A percentile compares a stretch with the other conserved stretches of the same genome.
These are phyloP conservation scores for Vigna reflexopilosa DNA, from an alignment of 306 rosid species.

Conservation along the genomic window DNA sequence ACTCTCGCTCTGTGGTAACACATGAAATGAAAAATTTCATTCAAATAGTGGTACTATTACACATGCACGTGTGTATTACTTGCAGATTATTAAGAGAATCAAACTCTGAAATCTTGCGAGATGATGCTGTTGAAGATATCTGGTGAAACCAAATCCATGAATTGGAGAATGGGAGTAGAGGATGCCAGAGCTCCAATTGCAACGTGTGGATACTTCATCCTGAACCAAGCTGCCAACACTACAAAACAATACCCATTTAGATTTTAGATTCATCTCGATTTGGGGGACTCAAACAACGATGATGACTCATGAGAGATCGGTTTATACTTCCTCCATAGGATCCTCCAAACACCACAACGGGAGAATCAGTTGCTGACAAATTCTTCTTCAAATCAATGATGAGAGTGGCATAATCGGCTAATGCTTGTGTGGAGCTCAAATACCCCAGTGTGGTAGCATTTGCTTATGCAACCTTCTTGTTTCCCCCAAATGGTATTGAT, in stretches of 20 bases:
- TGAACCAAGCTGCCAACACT: slow-evolving; percentile 95
- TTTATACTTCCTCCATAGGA: slow-evolving; percentile 90
- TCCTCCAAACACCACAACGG: slow-evolving; percentile 89
- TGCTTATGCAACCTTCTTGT: slow-evolving; percentile 53
- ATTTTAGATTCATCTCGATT: background rate
- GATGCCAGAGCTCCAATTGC: slow-evolving; percentile 89
- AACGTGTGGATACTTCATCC: slow-evolving; percentile 82
- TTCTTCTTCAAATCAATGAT: slow-evolving; percentile 72
- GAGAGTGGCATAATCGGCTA: slow-evolving; percentile 89
- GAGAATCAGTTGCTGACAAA: slow-evolving; percentile 66
- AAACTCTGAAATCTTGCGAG: slow-evolving; percentile 78
- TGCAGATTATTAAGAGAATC: slow-evolving; percentile 11
- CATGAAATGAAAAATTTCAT: background rate
- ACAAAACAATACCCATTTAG: slow-evolving; percentile 19
- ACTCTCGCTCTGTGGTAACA: slow-evolving; percentile 66
- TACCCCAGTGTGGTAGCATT: slow-evolving; percentile 72
- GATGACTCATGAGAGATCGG: background rate
- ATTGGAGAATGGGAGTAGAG: slow-evolving; percentile 84
- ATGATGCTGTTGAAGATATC: slow-evolving; percentile 56
- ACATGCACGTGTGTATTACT: background rate
- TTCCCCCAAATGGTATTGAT: slow-evolving; percentile 78
- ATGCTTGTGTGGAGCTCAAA: slow-evolving; percentile 77
- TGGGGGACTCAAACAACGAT: background rate
- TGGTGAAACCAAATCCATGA: slow-evolving; percentile 67
- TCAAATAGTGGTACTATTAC: background rate